A percentile compares a stretch with the other conserved stretches of the same genome.
Evolutionary conservation across 2,329 filamentous ascomycete species (phyloP).

Genomic region (Neocatenulostroma microsporum): DNA sequence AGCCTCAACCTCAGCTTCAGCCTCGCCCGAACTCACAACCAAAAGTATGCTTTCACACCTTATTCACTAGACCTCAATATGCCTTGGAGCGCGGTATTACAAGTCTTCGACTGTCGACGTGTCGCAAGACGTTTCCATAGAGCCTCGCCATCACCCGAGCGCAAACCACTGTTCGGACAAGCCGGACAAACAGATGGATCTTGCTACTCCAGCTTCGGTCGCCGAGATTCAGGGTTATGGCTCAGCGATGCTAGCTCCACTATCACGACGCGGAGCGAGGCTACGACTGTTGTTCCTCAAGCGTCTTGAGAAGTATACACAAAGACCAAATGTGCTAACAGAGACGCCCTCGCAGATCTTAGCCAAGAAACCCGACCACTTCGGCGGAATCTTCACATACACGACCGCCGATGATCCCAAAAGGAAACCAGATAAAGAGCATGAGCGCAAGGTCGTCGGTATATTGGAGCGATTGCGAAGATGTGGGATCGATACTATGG

Average conservation of each 20-base stretch:
- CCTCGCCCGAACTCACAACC: no score
- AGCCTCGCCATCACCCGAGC: no score
- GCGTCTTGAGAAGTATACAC: no score
- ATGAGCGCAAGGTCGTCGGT: slow-evolving; percentile 49
- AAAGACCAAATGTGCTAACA: slow-evolving; percentile 5
- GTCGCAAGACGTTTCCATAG: neutral
- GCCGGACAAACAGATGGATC: no score
- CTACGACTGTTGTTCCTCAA: no score
- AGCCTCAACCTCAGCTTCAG: slow-evolving; percentile 1
- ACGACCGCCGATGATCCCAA: slow-evolving; percentile 47
- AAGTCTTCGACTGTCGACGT: neutral
- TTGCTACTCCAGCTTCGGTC: no score
- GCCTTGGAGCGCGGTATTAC: no score
- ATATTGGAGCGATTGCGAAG: slow-evolving; percentile 47
- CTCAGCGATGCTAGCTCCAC: no score
- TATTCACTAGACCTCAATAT: slow-evolving; percentile 4
- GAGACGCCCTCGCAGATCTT: no score
- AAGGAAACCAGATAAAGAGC: slow-evolving; percentile 50
- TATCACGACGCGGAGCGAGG: no score
- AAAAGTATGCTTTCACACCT: slow-evolving; percentile 7
- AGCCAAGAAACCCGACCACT: slow-evolving; percentile 52
- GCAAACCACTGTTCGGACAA: no score
- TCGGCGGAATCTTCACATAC: slow-evolving; percentile 56
- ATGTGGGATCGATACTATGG: slow-evolving; percentile 48
- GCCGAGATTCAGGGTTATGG: no score